A percentile compares a stretch with the other conserved stretches of the same genome.
phyloP scores from a whole-genome alignment of 1,139 yeast genomes.

The Taphrina pruni region DNA sequence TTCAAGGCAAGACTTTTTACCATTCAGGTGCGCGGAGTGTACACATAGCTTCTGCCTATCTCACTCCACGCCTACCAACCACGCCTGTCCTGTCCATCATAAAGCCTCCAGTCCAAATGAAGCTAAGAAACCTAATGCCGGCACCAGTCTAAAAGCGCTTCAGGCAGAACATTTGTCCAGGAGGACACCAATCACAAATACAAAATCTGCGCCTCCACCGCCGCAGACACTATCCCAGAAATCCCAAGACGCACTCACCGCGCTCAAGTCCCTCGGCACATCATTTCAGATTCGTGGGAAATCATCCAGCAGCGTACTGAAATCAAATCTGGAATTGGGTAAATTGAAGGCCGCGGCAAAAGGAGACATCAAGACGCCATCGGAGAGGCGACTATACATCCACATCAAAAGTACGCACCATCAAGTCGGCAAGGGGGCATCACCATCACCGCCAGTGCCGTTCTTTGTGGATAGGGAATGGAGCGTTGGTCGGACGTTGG shows the following conservation, averaged over 20 bases:
- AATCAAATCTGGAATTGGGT: conserved; percentile 2
- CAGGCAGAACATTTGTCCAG: conserved; percentile 39
- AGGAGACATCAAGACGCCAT: conserved; percentile 22
- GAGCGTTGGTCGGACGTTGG: conserved; percentile 24
- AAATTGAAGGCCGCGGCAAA: conserved; percentile 24
- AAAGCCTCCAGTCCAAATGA: background rate
- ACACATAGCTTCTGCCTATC: conserved; percentile 23
- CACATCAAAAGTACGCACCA: background rate
- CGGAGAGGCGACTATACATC: conserved; percentile 8
- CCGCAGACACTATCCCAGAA: background rate
- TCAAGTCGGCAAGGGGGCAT: too few relatives aligned
- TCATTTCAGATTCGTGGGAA: conserved; percentile 14
- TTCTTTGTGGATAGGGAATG: conserved; percentile 18
- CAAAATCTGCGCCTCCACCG: background rate
- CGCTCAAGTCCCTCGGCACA: conserved; percentile 9
- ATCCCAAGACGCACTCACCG: conserved; percentile 10
- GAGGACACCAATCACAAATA: conserved; percentile 7
- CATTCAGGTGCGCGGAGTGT: conserved; percentile 29
- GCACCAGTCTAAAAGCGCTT: conserved; percentile 24
- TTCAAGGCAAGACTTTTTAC: conserved; percentile 33
- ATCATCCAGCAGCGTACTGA: background rate
- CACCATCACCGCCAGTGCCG: background rate
- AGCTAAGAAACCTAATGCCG: background rate
- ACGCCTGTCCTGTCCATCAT: conserved; percentile 12
- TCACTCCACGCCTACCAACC: conserved; percentile 14